Evolutionary conservation across 1,284 basidiomycete genomes (phyloP).

Genomic region (Pascua guehoae): DNA sequence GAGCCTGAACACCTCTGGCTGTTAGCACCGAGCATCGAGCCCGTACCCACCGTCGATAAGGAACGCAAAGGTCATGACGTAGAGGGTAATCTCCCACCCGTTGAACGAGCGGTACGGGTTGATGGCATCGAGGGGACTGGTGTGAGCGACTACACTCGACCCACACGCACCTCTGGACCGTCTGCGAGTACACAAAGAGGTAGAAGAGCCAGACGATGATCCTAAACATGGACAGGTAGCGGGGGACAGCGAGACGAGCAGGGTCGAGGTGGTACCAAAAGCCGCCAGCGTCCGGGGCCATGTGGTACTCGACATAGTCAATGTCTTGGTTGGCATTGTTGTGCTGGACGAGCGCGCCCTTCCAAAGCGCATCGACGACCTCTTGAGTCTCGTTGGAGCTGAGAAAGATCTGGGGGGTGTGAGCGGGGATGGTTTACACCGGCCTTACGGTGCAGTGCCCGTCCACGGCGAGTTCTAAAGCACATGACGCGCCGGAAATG

Average conservation of each 20-base stretch:
- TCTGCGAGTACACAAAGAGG: slow-evolving; percentile 78
- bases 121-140: slow-evolving; percentile 33
- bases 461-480: slow-evolving; percentile 78
- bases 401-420: slow-evolving; percentile 64
- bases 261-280: slow-evolving; percentile 73
- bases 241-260: slow-evolving; percentile 76
- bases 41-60: slow-evolving; percentile 72
- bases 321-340: slow-evolving; percentile 59
- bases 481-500: slow-evolving; percentile 66
- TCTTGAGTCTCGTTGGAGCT: slow-evolving; percentile 82
- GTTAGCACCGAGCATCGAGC: background rate
- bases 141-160: background rate
- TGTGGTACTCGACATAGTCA: slow-evolving; percentile 49
- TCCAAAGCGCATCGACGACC: slow-evolving; percentile 62
- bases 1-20: slow-evolving; percentile 51
- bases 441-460: slow-evolving; percentile 53
- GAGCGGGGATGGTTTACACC: background rate
- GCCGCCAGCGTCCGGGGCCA: slow-evolving; percentile 43
- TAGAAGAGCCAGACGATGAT: slow-evolving; percentile 78
- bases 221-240: slow-evolving; percentile 54
- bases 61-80: slow-evolving; percentile 70
- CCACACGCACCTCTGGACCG: slow-evolving; percentile 55
- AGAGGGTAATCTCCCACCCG: slow-evolving; percentile 71
- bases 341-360: slow-evolving; percentile 72
- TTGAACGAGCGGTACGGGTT: slow-evolving; percentile 56